Base-by-base conservation (phyloP, 305 asterid species). In the Vinca major region DNA sequence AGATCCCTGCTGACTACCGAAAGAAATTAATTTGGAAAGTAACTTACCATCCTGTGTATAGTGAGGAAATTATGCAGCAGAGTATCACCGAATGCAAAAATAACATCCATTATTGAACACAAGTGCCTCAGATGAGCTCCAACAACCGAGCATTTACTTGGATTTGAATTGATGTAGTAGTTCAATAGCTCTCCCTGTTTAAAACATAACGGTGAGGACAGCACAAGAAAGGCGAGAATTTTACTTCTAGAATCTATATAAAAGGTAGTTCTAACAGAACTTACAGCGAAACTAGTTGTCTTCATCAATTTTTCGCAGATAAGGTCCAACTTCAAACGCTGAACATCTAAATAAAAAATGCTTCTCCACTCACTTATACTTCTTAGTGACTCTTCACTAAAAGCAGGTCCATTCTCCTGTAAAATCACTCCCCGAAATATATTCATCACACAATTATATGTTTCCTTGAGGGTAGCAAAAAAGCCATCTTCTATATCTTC, bases 1-100 rank as follows among this genome's bases (percentile, higher is more conserved):
- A 70, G 20, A 47, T 41, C 16, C 64, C 16, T 37, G 12, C 19
- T 54, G 1, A 43, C 19, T 41, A 39, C 4, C 26, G 44, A 20
- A 50, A 49, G 55, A 20, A 17, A 20, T 48, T 45, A 50, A 66
- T 50, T 61, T 12, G 39, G 12, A 64, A 36, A 74, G 36, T 66
- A 51, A 76, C 85, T 77, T 63, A 93, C 99, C 95, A 84, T 83
- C 78, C 80, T 73, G 67, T 91, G 97, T 77, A 80, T 80, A 74
- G 45, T 66, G 55, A 94, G 79, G 69, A 89, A 91, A 81, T 86
- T 93, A 56, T 69, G 82, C 82, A 91, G 77, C 76, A 94, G 87
- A 57, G 81, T 79, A 82, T 91, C 85, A 19, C 96, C 89, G 58
- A 86, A 83, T 50, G 83, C 80, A 71, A 89, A 74, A 56, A 94